Evolutionary conservation across 768 basidiomycete genomes (phyloP), one percentile per base, ranked within the genome.

Genomic region (Rhodosporidiobolus odoratus): DNA sequence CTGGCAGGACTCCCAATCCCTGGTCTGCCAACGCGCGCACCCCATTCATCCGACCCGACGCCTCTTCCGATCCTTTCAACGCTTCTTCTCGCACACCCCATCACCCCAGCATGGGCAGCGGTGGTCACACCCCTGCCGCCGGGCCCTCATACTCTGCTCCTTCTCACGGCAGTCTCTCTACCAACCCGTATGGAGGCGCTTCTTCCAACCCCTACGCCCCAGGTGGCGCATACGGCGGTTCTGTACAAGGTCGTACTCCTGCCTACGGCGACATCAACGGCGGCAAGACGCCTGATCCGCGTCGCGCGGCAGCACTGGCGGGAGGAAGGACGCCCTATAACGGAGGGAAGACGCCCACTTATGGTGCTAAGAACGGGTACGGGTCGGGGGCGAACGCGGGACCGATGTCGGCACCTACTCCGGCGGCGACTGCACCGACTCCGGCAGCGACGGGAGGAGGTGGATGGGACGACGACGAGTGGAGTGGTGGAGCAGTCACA

Each of bases 1-100:
- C 50, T 0, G 59, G 64, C 15, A 47, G 50, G n/a, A 60, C 59
- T 30, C 59, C 59, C 27, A 60, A 47, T 34, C 71, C 45, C 53
- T 72, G 62, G 62, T 52, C 52, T 9, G 63, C 63, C 10, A 30
- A 27, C 56, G 65, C 67, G 17, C 30, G 48, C 13, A 73, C 72
- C 4, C 72, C 68, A 25, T 62, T 57, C 77, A 38, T 47, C 65
- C 59, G 43, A 34, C 30, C 62, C 52, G 53, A 41, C 37, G 21
- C 58, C 37, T 19, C 50, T 56, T 56, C 69, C 61, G 62, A n/a
- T n/a, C n/a, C 72, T 17, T 72, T 72, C 65, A 67, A 75, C 66
- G 56, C 70, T 5, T 72, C 70, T 30, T 72, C 70, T 19, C 68
- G 72, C 23, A 73, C 72, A 1, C 69, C 69, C 2, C 41, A 53